Base-by-base conservation (phyloP, 2,329 filamentous ascomycete species). In the Beauveria sp. region DNA sequence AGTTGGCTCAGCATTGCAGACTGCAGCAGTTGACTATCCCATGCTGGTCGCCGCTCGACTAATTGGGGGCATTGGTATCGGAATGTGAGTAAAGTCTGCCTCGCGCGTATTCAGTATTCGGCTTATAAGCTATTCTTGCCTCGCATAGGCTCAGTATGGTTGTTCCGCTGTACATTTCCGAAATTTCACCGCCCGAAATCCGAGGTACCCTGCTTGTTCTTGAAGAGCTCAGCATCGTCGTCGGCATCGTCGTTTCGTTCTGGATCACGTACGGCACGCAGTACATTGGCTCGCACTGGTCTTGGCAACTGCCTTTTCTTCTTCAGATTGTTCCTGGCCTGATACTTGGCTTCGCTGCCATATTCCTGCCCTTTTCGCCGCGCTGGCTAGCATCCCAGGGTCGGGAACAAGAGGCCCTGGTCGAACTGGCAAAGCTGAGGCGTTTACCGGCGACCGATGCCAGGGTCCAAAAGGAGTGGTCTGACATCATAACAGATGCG, bases 111-210 rank as follows among this genome's bases (percentile, higher is more conserved):
- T 10, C 18, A 43, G 42, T 6, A 20, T 43, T 20, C 20, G 18
- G 18, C 42, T 43, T 43, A 43, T 20, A 20, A 3, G 9, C 7
- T 20, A 18, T 43, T 43, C 1, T 20, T 4, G 18, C 18, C 42
- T 43, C 42, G 8, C 8, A 10, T 20, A 43, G 42, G 42, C n/a
- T 43, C 4, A 43, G 42, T n/a, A 43, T 43, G 42, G 42, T 43
- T 10, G 69, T 76, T 47, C 78, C 74, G 10, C 72, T 77, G 3
- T 74, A 75, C 65, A 82, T 77, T 63, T 74, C 76, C 47, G 78
- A 80, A 64, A 75, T 80, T 8, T 77, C 79, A 0, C 78, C 79
- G 1, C 77, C 79, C 1, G 77, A 79, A 34, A 74, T 80, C 3
- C 78, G 79, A 5, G 79, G 79, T 5, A 74, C 75, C 0, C 68